A percentile compares a stretch with the other conserved stretches of the same genome.
Conservation (phyloP, 495 filamentous ascomycete species). For the Aspergillus sparsus region DNA sequence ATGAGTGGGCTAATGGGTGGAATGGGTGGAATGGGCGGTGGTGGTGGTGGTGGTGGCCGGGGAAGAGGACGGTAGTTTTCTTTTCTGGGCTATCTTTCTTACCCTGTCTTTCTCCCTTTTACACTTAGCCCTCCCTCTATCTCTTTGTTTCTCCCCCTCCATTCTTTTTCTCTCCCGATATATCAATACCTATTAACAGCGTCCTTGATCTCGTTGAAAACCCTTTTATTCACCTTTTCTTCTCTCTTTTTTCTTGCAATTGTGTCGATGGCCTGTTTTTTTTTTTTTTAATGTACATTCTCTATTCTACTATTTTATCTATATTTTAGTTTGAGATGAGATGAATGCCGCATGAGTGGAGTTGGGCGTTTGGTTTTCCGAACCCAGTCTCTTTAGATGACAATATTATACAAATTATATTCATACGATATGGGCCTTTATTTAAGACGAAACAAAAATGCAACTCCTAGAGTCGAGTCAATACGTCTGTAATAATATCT, state of each 20-base stretch:
- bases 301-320: conserved; percentile 1
- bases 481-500: too few species aligned
- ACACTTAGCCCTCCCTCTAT: too few species aligned
- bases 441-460: too few species aligned
- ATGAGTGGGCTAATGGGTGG: conserved; percentile 72
- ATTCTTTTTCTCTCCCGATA: background rate
- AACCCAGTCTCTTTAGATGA: background rate
- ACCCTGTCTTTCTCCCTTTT: background rate
- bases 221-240: background rate
- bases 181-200: background rate
- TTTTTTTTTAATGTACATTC: conserved; percentile 7
- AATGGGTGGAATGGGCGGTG: conserved; percentile 38
- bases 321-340: background rate
- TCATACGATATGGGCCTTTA: too few species aligned
- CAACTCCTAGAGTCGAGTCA: too few species aligned
- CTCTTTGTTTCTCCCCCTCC: conserved; percentile 1
- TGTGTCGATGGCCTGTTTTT: background rate
- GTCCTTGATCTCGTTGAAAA: too few species aligned
- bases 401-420: too few species aligned
- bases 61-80: conserved; percentile 39
- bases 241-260: conserved; percentile 1
- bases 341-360: conserved; percentile 19
- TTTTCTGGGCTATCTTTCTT: background rate
- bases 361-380: conserved; percentile 10
- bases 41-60: conserved; percentile 35